Conservation (phyloP, 1,139 yeast genomes). For the Wickerhamiella pararugosa region DNA sequence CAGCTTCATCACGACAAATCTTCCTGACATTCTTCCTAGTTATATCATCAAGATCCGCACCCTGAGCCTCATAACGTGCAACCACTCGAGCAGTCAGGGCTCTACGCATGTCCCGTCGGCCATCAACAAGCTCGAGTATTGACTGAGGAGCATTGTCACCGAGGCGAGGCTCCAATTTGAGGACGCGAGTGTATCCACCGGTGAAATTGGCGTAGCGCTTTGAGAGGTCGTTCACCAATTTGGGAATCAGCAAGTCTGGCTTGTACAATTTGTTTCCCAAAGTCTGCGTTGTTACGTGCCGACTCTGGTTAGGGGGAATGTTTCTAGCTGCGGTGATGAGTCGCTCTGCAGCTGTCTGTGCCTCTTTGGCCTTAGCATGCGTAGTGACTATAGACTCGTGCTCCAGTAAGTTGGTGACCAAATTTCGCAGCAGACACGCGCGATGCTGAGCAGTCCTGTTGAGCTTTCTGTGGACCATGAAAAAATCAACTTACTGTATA, state of each 20-base stretch:
- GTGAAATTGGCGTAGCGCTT: slow-evolving; percentile 46
- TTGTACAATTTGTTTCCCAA: slow-evolving; percentile 24
- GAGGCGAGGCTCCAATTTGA: slow-evolving; percentile 70
- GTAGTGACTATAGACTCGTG: slow-evolving; percentile 59
- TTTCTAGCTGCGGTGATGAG: slow-evolving; percentile 37
- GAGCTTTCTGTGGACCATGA: slow-evolving; percentile 18
- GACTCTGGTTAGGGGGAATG: slow-evolving; percentile 3
- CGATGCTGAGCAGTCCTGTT: slow-evolving; percentile 35
- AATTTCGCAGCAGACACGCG: slow-evolving; percentile 40
- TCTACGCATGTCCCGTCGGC: slow-evolving; percentile 56
- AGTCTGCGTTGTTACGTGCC: slow-evolving; percentile 7
- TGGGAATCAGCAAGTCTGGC: slow-evolving; percentile 36
- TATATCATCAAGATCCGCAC: slow-evolving; percentile 42
- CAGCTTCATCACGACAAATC: slow-evolving; percentile 40
- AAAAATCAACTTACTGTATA: too few relatives aligned
- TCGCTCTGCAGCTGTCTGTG: slow-evolving; percentile 42
- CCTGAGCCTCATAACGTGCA: slow-evolving; percentile 61
- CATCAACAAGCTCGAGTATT: slow-evolving; percentile 75
- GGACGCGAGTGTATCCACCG: slow-evolving; percentile 78
- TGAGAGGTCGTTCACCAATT: slow-evolving; percentile 49
- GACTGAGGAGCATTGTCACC: slow-evolving; percentile 91
- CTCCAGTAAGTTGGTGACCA: slow-evolving; percentile 50
- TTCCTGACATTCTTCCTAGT: slow-evolving; percentile 45
- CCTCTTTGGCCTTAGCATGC: slow-evolving; percentile 54
- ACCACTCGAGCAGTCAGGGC: slow-evolving; percentile 70